Base-by-base conservation (phyloP, 164 flowering plant genomes). In the Platanus orientalis region DNA sequence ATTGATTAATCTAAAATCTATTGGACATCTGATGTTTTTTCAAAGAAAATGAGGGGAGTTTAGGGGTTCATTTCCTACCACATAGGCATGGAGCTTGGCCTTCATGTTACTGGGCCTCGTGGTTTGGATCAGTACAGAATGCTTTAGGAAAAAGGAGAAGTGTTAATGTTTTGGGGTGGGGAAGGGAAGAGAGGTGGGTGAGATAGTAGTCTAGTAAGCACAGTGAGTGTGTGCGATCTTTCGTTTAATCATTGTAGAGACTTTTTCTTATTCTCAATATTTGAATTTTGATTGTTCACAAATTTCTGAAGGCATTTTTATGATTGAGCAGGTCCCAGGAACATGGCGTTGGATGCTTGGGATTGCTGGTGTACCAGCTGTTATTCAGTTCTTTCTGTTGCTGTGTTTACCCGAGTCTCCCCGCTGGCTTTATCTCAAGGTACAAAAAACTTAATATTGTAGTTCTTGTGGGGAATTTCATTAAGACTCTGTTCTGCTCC, bases 271-370 rank as follows among this genome's bases (percentile, higher is more conserved):
- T 26, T 17, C 7, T 7, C 30, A 40, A 32, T 10, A 26, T 69
- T 19, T 9, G 24, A 27, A 13, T n/a, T 53, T 9, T 20, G 29
- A n/a, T 29, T 61, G 53, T 21, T 61, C 42, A 61, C 12, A 21
- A 53, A 29, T 12, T n/a, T 29, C 40, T 28, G 19, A 52, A 27
- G 20, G 24, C 29, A 23, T 57, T 10, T 58, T 60, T 13, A 19
- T 65, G 66, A 27, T 69, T 64, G 55, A 52, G 30, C 81, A 94
- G 98, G 92, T 89, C 32, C 92, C 88, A 2, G 99, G 99, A 55
- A 94, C 99, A 58, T 94, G 99, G 99, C 78, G 97, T 29, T 94
- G 99, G 99, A 94, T 94, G 99, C 96, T 94, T 57, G 99, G 99
- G 61, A 89, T 83, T 71, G 64, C 99, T 29, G 89, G 66, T 62